phyloP scores from a whole-genome alignment of 2,329 filamentous ascomycete species.

The Fusarium haematococcum region DNA sequence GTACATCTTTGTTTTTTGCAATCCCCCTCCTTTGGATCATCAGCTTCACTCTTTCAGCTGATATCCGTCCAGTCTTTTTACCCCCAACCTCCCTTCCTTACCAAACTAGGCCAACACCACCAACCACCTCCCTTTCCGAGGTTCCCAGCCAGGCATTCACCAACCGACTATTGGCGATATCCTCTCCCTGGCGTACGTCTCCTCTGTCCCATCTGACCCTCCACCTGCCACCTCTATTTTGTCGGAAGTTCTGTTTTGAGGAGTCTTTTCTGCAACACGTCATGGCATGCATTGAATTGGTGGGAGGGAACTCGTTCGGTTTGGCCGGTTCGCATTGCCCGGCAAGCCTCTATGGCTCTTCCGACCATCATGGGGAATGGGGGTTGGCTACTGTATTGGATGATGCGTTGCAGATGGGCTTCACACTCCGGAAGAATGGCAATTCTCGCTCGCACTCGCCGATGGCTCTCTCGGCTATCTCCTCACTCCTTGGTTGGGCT shows the following conservation, averaged over 20 bases:
- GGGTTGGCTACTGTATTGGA: constrained; percentile 33
- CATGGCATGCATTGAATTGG: constrained; percentile 40
- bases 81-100: constrained; percentile 38
- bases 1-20: constrained; percentile 38
- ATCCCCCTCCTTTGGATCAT: constrained; percentile 46
- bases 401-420: constrained; percentile 27
- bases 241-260: constrained; percentile 23
- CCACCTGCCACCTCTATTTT: constrained; percentile 36
- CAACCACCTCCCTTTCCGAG: constrained; percentile 33
- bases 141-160: constrained; percentile 38
- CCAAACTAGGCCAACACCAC: constrained; percentile 34
- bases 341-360: constrained; percentile 9
- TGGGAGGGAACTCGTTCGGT: constrained; percentile 26
- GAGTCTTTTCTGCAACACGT: constrained; percentile 26
- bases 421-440: constrained; percentile 7
- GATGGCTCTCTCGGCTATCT: constrained; percentile 6
- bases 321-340: constrained; percentile 20
- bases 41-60: constrained; percentile 59
- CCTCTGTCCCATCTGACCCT: constrained; percentile 31
- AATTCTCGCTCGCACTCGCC: constrained; percentile 16
- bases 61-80: constrained; percentile 53
- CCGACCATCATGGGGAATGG: constrained; percentile 39
- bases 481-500: constrained; percentile 8
- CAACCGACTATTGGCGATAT: constrained; percentile 46
- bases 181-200: constrained; percentile 45